phyloP scores from a whole-genome alignment of 768 basidiomycete species.

The Podaxis mareebaensis region DNA sequence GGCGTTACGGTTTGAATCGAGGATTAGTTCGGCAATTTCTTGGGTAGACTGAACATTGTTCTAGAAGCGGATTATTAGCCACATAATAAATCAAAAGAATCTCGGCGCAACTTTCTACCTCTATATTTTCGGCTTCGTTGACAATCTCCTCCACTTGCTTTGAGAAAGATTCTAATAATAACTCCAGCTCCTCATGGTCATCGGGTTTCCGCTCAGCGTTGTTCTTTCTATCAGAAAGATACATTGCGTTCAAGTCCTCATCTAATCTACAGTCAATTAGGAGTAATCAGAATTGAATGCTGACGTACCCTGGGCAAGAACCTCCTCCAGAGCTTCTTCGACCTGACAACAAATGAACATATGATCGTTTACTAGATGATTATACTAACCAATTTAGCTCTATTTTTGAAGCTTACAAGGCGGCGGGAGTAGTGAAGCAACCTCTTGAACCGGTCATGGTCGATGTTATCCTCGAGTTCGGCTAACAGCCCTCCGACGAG shows the following conservation, averaged over 20 bases:
- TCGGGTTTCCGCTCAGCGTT: constrained; percentile 56
- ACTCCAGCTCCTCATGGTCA: constrained; percentile 93
- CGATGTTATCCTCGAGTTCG: constrained; percentile 94
- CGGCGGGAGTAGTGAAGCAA: constrained; percentile 91
- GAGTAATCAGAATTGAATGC: constrained; percentile 12
- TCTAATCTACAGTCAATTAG: constrained; percentile 47
- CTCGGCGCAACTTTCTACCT: constrained; percentile 42
- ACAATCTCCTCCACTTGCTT: constrained; percentile 98
- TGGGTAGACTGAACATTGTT: constrained; percentile 95
- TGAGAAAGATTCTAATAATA: constrained; percentile 90
- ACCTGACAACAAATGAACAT: constrained; percentile 48
- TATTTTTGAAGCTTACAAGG: constrained; percentile 85
- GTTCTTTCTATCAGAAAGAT: constrained; percentile 83
- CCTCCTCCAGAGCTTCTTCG: constrained; percentile 87
- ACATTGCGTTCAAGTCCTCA: constrained; percentile 94
- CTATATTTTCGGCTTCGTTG: constrained; percentile 86
- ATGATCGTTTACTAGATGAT: not conserved
- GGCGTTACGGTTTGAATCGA: constrained; percentile 94
- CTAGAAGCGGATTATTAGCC: constrained; percentile 36
- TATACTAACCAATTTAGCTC: constrained; percentile 72
- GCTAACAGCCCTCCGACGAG: constrained; percentile 88
- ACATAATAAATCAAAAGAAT: not conserved
- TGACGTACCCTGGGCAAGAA: constrained; percentile 77
- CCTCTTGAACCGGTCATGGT: constrained; percentile 91
- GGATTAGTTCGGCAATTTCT: constrained; percentile 95